phyloP scores from a whole-genome alignment of 805 yeast genomes.

The Komagataella pastoris region DNA sequence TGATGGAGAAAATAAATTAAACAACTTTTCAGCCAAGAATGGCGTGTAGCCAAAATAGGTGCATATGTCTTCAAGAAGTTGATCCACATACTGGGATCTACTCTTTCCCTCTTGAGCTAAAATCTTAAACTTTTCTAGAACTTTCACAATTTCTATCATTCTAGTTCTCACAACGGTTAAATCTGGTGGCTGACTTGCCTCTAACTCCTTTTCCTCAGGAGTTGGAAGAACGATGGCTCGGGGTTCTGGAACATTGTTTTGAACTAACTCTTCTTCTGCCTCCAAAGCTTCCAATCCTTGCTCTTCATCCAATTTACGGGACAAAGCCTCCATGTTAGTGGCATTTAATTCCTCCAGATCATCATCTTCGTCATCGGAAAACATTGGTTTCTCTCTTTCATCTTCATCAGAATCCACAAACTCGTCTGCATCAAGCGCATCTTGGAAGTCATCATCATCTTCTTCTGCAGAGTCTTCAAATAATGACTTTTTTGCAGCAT shows the following conservation, averaged over 20 bases:
- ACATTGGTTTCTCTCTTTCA: conserved; percentile 51
- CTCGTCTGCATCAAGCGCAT: conserved; percentile 23
- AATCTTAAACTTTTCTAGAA: conserved; percentile 76
- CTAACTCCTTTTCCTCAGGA: conserved; percentile 43
- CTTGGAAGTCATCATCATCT: conserved; percentile 17
- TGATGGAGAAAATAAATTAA: conserved; percentile 81
- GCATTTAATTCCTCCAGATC: conserved; percentile 66
- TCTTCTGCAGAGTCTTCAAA: conserved; percentile 67
- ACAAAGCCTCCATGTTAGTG: conserved; percentile 71
- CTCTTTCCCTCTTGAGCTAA: conserved; percentile 78
- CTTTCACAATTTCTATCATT: conserved; percentile 91
- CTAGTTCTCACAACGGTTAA: conserved; percentile 78
- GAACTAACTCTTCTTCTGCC: conserved; percentile 47
- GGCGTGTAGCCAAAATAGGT: conserved; percentile 89
- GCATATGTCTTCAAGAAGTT: conserved; percentile 76
- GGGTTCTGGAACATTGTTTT: conserved; percentile 48
- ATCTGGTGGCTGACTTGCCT: conserved; percentile 48
- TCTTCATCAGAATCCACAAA: conserved; percentile 56
- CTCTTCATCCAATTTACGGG: conserved; percentile 48
- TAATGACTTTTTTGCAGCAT: conserved; percentile 58
- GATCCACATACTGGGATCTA: conserved; percentile 69
- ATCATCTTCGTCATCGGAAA: conserved; percentile 57
- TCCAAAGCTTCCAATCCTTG: conserved; percentile 47
- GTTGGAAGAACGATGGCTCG: conserved; percentile 69
- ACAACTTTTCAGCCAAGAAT: conserved; percentile 86